Percentiles rank a stretch among this genome's conserved stretches.
Conservation (phyloP, 2,329 filamentous ascomycete genomes). For the Parastagonospora nodorum region DNA sequence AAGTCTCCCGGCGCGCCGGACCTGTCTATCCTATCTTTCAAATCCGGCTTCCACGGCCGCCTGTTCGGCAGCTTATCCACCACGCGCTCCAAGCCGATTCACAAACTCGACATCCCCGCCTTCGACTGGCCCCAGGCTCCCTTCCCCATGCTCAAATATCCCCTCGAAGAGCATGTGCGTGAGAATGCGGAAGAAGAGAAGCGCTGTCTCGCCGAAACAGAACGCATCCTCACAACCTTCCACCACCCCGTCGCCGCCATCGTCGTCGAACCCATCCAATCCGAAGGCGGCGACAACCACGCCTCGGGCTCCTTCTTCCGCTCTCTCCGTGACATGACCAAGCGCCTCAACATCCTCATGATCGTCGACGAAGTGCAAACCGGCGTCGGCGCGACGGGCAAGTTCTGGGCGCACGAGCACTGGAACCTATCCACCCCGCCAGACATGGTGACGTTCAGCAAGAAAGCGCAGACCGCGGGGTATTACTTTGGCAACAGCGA, state of each 20-base stretch:
- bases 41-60: slow-evolving; percentile 85
- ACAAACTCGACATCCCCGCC: slow-evolving; percentile 92
- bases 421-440: slow-evolving; percentile 80
- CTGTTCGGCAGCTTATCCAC: slow-evolving; percentile 87
- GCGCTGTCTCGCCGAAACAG: slow-evolving; percentile 80
- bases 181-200: slow-evolving; percentile 85
- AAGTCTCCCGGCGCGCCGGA: slow-evolving; percentile 76
- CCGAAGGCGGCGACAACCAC: slow-evolving; percentile 94
- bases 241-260: slow-evolving; percentile 81
- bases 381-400: slow-evolving; percentile 87
- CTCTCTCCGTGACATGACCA: slow-evolving; percentile 78
- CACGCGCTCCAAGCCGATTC: slow-evolving; percentile 89
- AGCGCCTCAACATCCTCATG: slow-evolving; percentile 76
- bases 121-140: slow-evolving; percentile 94
- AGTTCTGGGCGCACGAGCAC: slow-evolving; percentile 97
- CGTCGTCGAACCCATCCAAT: slow-evolving; percentile 89
- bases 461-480: slow-evolving; percentile 92
- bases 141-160: slow-evolving; percentile 86
- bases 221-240: slow-evolving; percentile 78
- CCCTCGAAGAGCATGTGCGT: slow-evolving; percentile 75
- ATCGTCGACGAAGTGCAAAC: slow-evolving; percentile 97
- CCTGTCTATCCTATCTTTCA: slow-evolving; percentile 88
- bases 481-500: slow-evolving; percentile 87
- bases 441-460: slow-evolving; percentile 93
- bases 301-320: slow-evolving; percentile 86